phyloP scores from a whole-genome alignment of 2,329 filamentous ascomycete genomes.

The Aspergillus tubingensis region DNA sequence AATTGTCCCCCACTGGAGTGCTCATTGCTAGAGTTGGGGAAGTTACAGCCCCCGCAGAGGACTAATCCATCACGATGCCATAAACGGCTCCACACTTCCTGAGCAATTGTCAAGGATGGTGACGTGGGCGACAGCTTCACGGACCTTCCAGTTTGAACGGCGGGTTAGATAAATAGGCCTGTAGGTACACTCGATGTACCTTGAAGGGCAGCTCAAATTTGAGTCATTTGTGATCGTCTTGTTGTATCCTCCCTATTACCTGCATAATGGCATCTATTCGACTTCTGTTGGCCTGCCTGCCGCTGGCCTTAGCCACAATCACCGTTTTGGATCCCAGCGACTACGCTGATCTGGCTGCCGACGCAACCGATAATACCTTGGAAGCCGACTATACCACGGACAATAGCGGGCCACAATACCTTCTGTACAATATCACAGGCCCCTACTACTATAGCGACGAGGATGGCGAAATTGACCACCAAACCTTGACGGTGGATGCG shows the following conservation, averaged over 20 bases:
- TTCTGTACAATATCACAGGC: conserved; percentile 5
- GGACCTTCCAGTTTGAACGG: background rate
- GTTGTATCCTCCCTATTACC: background rate
- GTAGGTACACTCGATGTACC: background rate
- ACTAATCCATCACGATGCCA: background rate
- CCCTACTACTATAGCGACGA: conserved; percentile 8
- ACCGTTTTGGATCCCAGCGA: conserved; percentile 8
- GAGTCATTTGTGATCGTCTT: background rate
- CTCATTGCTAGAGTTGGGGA: background rate
- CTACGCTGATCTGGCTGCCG: conserved; percentile 3
- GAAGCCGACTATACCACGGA: conserved; percentile 4
- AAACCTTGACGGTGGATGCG: conserved; percentile 15
- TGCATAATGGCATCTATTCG: background rate
- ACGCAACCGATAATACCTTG: conserved; percentile 1
- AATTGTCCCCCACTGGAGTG: background rate
- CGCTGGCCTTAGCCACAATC: background rate
- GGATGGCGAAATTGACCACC: conserved; percentile 10
- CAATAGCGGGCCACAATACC: conserved; percentile 1
- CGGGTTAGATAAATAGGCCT: background rate
- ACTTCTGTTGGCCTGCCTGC: background rate
- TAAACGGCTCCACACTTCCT: background rate
- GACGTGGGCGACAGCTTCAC: background rate
- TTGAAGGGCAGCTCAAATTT: background rate
- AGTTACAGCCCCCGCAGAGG: background rate
- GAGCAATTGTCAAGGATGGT: background rate